A percentile compares a stretch with the other conserved stretches of the same genome.
These are phyloP conservation scores for Thymus quinquecostatus DNA, from an alignment of 257 asterid species.

Conservation along the genomic window DNA sequence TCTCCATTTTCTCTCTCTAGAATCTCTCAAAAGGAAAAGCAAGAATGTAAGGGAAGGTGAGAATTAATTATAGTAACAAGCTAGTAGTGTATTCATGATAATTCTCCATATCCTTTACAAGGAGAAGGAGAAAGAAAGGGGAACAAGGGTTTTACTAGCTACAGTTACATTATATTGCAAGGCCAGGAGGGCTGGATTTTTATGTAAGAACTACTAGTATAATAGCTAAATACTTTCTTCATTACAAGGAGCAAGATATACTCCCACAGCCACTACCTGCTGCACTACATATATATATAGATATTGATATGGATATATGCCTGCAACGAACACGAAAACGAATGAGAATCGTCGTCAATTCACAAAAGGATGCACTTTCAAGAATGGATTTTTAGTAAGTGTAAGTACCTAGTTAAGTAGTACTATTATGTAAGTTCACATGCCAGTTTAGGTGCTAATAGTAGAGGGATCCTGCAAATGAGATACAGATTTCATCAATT, in stretches of 20 bases:
- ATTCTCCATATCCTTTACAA: conserved; percentile 29
- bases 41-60: background rate
- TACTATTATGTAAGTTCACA: conserved; percentile 26
- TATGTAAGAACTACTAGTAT: conserved; percentile 12
- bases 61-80: background rate
- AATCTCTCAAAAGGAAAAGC: too few relatives aligned
- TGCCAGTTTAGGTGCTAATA: conserved; percentile 49
- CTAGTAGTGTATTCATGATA: background rate
- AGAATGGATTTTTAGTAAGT: background rate
- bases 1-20: background rate
- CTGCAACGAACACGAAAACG: conserved; percentile 30
- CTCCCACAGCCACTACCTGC: conserved; percentile 22
- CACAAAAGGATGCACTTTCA: background rate
- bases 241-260: conserved; percentile 18
- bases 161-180: conserved; percentile 25
- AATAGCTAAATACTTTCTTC: conserved; percentile 23
- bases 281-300: conserved; percentile 5
- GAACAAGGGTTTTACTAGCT: conserved; percentile 15
- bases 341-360: background rate
- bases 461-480: conserved; percentile 68
- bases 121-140: conserved; percentile 26
- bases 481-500: background rate
- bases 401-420: conserved; percentile 43
- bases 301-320: conserved; percentile 21
- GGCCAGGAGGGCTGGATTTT: conserved; percentile 12